Evolutionary conservation across 805 yeast genomes (phyloP).

Genomic region (Jamesozyma lodderae): DNA sequence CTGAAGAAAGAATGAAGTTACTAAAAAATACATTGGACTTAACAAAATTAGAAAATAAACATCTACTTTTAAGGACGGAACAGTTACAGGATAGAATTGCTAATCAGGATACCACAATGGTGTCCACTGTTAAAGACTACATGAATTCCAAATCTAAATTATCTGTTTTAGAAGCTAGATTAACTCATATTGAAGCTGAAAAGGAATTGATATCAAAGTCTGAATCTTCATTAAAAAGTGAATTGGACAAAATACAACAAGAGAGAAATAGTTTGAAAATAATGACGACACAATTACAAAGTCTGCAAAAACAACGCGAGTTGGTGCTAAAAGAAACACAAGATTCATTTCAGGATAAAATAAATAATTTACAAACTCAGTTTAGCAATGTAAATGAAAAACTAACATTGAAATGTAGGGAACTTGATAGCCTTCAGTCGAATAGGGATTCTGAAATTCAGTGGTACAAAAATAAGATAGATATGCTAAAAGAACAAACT

Average conservation of each 20-base stretch:
- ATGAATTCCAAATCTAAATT: constrained; percentile 41
- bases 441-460: constrained; percentile 41
- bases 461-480: constrained; percentile 50
- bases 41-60: constrained; percentile 38
- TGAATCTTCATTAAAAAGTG: constrained; percentile 43
- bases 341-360: constrained; percentile 39
- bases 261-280: constrained; percentile 54
- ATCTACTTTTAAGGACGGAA: constrained; percentile 33
- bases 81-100: constrained; percentile 36
- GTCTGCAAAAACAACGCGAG: constrained; percentile 54
- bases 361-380: constrained; percentile 37
- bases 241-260: constrained; percentile 41
- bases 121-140: constrained; percentile 44
- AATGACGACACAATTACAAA: constrained; percentile 51
- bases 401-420: constrained; percentile 1
- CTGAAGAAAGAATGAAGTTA: constrained; percentile 42
- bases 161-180: constrained; percentile 37
- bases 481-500: neutral
- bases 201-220: constrained; percentile 40
- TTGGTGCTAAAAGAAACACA: constrained; percentile 40
- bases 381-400: constrained; percentile 25
- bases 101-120: constrained; percentile 42
- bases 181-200: constrained; percentile 46
- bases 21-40: constrained; percentile 34
- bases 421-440: constrained; percentile 35